Conservation (phyloP, 495 filamentous ascomycete species). For the Aspergillus leporis region DNA sequence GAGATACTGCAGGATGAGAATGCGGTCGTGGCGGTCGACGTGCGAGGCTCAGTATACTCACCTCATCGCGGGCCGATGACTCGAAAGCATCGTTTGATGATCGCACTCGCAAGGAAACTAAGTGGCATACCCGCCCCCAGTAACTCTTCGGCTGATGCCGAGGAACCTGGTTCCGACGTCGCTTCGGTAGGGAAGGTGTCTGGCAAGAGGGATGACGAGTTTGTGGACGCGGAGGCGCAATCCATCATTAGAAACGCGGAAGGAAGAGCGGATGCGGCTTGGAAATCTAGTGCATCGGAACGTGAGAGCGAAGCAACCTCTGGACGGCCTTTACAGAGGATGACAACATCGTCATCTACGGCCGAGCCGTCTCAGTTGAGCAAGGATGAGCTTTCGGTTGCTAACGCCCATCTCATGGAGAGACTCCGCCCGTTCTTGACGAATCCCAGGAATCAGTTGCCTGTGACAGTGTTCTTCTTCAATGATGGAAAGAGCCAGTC, state of each 20-base stretch:
- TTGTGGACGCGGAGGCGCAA: constrained; percentile 69
- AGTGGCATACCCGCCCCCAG: constrained; percentile 77
- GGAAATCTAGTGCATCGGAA: constrained; percentile 39
- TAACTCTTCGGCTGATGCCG: constrained; percentile 34
- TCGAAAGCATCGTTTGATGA: constrained; percentile 78
- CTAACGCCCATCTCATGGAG: constrained; percentile 84
- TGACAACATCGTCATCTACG: constrained; percentile 23
- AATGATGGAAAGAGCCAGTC: constrained; percentile 76
- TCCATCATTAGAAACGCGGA: constrained; percentile 70
- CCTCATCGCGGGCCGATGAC: constrained; percentile 86
- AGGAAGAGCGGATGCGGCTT: constrained; percentile 68
- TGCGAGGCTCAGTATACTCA: constrained; percentile 90
- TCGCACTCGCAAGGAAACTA: constrained; percentile 79
- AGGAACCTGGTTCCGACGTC: constrained; percentile 14
- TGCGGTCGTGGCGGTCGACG: constrained; percentile 83
- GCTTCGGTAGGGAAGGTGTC: constrained; percentile 16
- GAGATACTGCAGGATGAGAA: constrained; percentile 69
- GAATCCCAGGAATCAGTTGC: constrained; percentile 67
- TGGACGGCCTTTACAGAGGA: constrained; percentile 12
- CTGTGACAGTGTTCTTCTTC: constrained; percentile 92
- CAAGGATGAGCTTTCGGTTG: constrained; percentile 69
- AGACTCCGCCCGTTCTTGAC: constrained; percentile 86
- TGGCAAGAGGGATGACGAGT: constrained; percentile 54
- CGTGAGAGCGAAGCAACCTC: constrained; percentile 15
- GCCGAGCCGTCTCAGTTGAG: constrained; percentile 59